Evolutionary conservation across 768 basidiomycete species (phyloP).

Genomic region (Rhodosporidiobolus odoratus): DNA sequence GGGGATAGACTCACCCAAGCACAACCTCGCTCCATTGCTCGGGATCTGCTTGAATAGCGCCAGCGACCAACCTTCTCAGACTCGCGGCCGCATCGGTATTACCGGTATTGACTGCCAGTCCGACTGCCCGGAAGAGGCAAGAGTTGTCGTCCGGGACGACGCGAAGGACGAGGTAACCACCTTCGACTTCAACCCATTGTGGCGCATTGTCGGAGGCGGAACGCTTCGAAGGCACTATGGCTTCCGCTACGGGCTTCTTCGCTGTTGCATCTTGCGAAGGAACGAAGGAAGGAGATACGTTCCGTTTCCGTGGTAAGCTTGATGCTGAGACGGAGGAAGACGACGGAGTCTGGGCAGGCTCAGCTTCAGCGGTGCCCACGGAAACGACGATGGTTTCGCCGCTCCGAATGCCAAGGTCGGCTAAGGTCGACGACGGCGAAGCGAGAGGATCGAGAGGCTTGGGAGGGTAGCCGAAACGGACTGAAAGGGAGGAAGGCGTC

Average conservation of each 20-base stretch:
- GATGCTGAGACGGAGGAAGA: neutral
- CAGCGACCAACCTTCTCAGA: constrained; percentile 77
- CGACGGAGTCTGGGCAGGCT: constrained; percentile 8
- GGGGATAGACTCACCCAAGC: constrained; percentile 70
- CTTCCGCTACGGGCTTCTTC: neutral
- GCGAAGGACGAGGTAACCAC: constrained; percentile 32
- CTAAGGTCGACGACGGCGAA: constrained; percentile 45
- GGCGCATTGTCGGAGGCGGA: constrained; percentile 3
- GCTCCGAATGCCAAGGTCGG: constrained; percentile 65
- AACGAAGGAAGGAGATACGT: constrained; percentile 36
- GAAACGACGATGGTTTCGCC: constrained; percentile 86
- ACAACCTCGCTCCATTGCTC: constrained; percentile 76
- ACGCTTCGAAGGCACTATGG: neutral
- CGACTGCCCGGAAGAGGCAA: constrained; percentile 83
- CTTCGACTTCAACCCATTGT: constrained; percentile 39
- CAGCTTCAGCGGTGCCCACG: constrained; percentile 19
- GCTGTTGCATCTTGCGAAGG: neutral
- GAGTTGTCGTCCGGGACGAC: constrained; percentile 97
- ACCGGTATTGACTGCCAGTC: constrained; percentile 76
- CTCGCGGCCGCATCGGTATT: constrained; percentile 59
- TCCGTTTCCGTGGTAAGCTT: constrained; percentile 13
- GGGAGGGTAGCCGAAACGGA: constrained; percentile 2
- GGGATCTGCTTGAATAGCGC: constrained; percentile 67
- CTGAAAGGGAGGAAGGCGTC: neutral
- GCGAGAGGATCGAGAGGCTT: constrained; percentile 10